Evolutionary conservation across 192 early-diverging fungal genomes (phyloP), one percentile per base, ranked within the genome.

Genomic region (Rhizophagus clarus): DNA sequence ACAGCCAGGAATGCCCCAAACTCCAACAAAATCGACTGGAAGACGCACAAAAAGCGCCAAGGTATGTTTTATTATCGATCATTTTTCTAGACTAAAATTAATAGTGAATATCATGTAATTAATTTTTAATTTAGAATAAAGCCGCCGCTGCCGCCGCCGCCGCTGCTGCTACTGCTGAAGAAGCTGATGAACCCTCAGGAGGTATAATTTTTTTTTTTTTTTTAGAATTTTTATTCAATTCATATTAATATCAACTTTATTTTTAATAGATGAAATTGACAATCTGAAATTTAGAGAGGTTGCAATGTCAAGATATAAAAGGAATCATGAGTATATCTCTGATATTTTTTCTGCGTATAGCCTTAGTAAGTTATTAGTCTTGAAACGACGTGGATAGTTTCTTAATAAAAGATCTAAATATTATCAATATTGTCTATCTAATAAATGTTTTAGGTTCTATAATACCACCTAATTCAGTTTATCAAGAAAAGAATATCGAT

Each of bases 261-360:
- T 11, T 45, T 34, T 72, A 45, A 61, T 78, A 88, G 91, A 92
- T 68, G 91, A 90, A 67, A 74, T 91, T 49, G 91, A 92, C 61
- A 82, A 87, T 72, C 81, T 91, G 60, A 87, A 88, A 26, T 76
- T 90, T 6, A 82, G 84, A 69, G 91, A 92, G 72, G 84, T 92
- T n/a, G 86, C 91, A 34, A 90, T 92, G 80, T 88, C 88, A 45
- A 81, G 91, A 37, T 92, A 89, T 63, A 89, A 89, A 74, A 84
- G 90, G 14, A 90, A 91, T 37, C 91, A 92, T 40, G 91, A 92
- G 42, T 92, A 89, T 63, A 75, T 92, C 49, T 87, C 89, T 14
- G 91, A 92, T 47, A 88, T 92, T n/a, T 92, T 92, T 72, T 90
- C 91, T 15, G 89, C 89, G 0, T 88, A 89, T 79, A 86, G 84